Evolutionary conservation across 2,329 filamentous ascomycete species (phyloP), one percentile per base, ranked within the genome.

Genomic region (Endocalyx cinctus): DNA sequence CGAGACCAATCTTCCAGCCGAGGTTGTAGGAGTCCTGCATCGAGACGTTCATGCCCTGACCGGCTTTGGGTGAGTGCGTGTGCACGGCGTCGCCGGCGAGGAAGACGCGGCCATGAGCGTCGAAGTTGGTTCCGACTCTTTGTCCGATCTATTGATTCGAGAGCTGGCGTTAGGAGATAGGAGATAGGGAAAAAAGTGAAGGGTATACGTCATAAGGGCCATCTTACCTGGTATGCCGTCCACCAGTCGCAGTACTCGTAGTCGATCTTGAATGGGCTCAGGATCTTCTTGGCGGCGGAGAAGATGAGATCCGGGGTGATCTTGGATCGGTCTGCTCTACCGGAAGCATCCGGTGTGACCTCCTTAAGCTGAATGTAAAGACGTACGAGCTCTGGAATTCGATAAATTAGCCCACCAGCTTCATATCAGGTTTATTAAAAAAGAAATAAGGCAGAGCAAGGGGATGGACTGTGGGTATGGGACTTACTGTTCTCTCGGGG

Each of bases 71-170:
- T 3, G 77, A 82, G 51, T 86, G 82, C 0, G 81, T 85, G 45
- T 86, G 82, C 40, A 78, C 81, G 20, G 81, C 80, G 50, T 86
- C 82, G 3, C 82, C 83, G 0, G 80, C 78, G 5, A 87, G 64
- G 52, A 88, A 87, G 8, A 88, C 67, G 4, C 79, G 69, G 16
- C 72, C 67, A 10, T 64, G 57, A 6, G 65, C 64, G 25, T 68
- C 71, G 54, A 82, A 83, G 26, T 67, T 62, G 1, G 66, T 69
- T 4, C 72, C 76, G 0, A 83, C 70, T 5, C 82, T 66, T 49
- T 84, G 80, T 0, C 79, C 79, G 28, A 85, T 82, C 40, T 83
- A n/a, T n/a, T n/a, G n/a, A n/a, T n/a, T n/a, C n/a, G n/a, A n/a
- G n/a, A n/a, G n/a, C n/a, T n/a, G n/a, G n/a, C n/a, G n/a, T n/a